These are phyloP conservation scores for Flaveria robusta DNA, from an alignment of 129 eudicot species.

Conservation along the genomic window DNA sequence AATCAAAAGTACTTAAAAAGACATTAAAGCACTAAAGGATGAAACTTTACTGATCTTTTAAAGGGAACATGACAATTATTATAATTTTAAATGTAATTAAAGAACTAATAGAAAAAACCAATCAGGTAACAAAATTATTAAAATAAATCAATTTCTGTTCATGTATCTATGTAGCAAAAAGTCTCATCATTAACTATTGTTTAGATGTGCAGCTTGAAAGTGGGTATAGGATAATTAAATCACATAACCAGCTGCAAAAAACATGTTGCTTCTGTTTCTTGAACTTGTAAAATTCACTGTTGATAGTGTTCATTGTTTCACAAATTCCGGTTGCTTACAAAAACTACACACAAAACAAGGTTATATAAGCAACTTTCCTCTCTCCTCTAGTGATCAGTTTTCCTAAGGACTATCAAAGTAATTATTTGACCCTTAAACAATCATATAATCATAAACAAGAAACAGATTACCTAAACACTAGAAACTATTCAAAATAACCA, in stretches of 20 bases:
- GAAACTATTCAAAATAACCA: no score
- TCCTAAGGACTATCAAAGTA: neutral
- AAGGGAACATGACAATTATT: conserved; percentile 26
- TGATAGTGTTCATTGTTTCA: neutral
- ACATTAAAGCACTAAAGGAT: conserved; percentile 33
- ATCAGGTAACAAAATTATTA: neutral
- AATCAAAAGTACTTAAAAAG: conserved; percentile 25
- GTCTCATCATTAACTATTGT: conserved; percentile 12
- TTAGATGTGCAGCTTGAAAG: conserved; percentile 11
- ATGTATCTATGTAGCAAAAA: conserved; percentile 3
- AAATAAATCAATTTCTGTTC: neutral
- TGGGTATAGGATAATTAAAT: neutral
- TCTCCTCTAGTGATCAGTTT: neutral
- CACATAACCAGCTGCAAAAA: neutral
- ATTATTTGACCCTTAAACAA: neutral
- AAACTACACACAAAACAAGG: neutral
- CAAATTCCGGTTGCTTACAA: neutral
- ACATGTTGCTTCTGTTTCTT: neutral
- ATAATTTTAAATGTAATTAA: no score
- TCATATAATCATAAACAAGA: neutral
- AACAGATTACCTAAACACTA: neutral
- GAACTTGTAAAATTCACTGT: neutral
- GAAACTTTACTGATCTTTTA: conserved; percentile 25
- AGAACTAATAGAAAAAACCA: neutral
- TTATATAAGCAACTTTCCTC: conserved; percentile 1